Base-by-base conservation (phyloP, 1,284 basidiomycete species). In the Trichosporon coremiiforme region DNA sequence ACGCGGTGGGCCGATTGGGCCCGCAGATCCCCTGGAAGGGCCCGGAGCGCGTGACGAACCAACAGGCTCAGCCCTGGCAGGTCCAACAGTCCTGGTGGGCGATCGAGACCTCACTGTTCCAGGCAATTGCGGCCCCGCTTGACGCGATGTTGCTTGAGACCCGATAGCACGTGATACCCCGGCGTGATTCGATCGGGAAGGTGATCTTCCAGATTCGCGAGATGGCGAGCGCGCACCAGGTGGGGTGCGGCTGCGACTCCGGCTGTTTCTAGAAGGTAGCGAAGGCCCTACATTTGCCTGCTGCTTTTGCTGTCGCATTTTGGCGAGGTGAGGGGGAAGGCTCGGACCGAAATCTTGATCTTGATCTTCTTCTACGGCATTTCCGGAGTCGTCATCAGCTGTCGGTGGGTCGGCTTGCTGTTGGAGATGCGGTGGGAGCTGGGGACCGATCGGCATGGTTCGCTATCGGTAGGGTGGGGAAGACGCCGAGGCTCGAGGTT, bases 221-320 rank as follows among this genome's bases (percentile, higher is more conserved):
- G 65, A 55, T 66, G 65, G 65, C 31, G 47, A 36, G 65, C 29
- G 25, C 65, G 15, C 7, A 5, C 45, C 65, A 53, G 35, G 55
- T 33, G 55, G 55, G 55, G n/a, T 60, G 29, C 17, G 31, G 55
- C 55, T 62, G 17, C 57, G 57, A 62, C 57, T 62, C 57, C 31
- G 57, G 57, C 57, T 62, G 15, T 31, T 31, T 33, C 29, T 20
- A 33, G 31, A 62, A 33, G 57, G 29, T n/a, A 31, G 57, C 15
- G 57, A 62, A 29, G 57, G 57, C 31, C 57, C 31, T 17, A 31
- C 17, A n/a, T 62, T 8, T 33, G 29, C 17, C 57, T 62, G 57
- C 57, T 35, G 13, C 57, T 33, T 62, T 13, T 62, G 57, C 33
- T 33, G 29, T 86, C 84, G 53, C 82, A 78, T 70, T 67, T 84